Evolutionary conservation across 108 stramenopile genomes (phyloP), one percentile per base, ranked within the genome.

Genomic region (Aureococcus anophagefferens): DNA sequence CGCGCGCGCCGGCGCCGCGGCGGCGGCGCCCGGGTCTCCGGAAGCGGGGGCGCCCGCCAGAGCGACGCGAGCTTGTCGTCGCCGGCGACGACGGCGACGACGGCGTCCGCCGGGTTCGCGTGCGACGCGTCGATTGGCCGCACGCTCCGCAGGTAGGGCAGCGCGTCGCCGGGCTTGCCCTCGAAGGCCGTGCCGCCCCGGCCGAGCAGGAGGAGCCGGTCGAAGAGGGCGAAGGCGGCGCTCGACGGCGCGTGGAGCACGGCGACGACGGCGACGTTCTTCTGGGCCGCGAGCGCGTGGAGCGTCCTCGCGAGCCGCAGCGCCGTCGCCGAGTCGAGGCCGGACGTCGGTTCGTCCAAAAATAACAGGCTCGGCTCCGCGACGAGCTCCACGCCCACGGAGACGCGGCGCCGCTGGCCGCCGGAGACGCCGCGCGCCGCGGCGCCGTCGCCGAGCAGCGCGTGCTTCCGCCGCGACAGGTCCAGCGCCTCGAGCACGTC

Each of bases 161-260:
- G n/a, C n/a, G n/a, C n/a, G n/a, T n/a, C n/a, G n/a, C n/a, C n/a
- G n/a, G n/a, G n/a, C 16, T 15, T 32, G 28, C 71, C 62, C 15
- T 51, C 71, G 37, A 29, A 72, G 25, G 29, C 71, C 15, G 64
- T n/a, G 0, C 14, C 33, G 9, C 74, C 69, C 35, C 30, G 30
- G 21, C 44, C 73, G 70, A 94, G 63, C 36, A 82, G 31, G 13
- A 96, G 68, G 59, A 90, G 71, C 66, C 89, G 79, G 72, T 93
- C 90, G 72, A 93, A 79, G 69, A 88, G 51, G 25, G 87, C 80
- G 83, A 89, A 94, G 40, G 94, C 93, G 17, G 82, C 85, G 11
- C 86, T 87, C 4, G 92, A 73, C 0, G 95, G 95, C 72, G 94
- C 93, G 79, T 96, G 95, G 69, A 96, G 81, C 28, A 96, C 90